Conservation (phyloP, 208 protist species). For the Leishmania martiniquensis region DNA sequence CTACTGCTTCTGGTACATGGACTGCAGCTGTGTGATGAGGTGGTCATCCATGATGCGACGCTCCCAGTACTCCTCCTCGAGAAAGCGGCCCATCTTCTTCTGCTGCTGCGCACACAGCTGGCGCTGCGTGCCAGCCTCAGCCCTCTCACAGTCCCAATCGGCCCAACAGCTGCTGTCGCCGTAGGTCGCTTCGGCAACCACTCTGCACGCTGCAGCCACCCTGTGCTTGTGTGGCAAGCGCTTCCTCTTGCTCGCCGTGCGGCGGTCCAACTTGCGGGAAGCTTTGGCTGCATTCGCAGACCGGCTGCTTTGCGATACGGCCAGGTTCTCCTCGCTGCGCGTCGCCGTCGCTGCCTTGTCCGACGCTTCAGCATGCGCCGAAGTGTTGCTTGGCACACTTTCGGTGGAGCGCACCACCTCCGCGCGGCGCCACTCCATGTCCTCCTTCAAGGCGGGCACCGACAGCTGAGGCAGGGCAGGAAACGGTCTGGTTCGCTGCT, state of each 20-base stretch:
- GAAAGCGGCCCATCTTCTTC: conserved; percentile 41
- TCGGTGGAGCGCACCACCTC: not conserved
- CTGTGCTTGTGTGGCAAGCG: not conserved
- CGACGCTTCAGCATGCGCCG: not conserved
- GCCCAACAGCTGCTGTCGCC: not conserved
- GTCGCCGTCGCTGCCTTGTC: not conserved
- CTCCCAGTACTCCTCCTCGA: conserved; percentile 53
- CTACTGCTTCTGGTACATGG: conserved; percentile 17
- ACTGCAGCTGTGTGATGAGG: conserved; percentile 41
- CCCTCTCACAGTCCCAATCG: not conserved
- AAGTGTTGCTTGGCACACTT: not conserved
- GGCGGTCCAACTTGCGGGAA: not conserved
- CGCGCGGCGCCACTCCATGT: conserved; percentile 30
- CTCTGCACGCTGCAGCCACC: not conserved
- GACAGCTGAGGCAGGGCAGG: conserved; percentile 15
- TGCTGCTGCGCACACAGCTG: conserved; percentile 12
- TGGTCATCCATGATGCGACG: conserved; percentile 39
- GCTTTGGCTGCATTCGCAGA: not conserved
- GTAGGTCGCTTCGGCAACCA: not conserved
- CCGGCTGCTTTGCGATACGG: not conserved
- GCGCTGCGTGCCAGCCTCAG: conserved; percentile 6
- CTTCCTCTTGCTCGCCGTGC: not conserved
- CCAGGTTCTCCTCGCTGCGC: not conserved
- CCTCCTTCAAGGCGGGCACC: conserved; percentile 25
- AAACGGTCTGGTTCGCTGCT: not conserved